Percentiles rank a stretch among this genome's conserved stretches.
phyloP scores from a whole-genome alignment of 176 grass and related monocot species.

The Neostapfia colusana region DNA sequence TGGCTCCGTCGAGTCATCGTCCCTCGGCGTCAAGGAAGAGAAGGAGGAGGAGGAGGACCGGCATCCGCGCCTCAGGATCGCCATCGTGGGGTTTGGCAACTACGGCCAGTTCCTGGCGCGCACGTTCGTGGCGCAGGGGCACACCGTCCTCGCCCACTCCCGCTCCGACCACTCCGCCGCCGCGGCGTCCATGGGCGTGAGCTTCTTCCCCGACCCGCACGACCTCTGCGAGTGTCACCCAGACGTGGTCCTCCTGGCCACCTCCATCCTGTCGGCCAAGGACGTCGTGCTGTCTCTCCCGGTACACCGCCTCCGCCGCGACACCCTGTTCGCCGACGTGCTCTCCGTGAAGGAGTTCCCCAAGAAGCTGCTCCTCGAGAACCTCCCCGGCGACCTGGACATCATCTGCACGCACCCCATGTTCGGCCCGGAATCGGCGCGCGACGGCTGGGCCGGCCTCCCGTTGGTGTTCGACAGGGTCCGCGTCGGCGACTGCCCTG shows the following conservation, averaged over 20 bases:
- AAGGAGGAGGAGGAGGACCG: not conserved
- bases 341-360: constrained; percentile 92
- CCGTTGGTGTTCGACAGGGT: constrained; percentile 69
- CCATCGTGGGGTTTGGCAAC: constrained; percentile 80
- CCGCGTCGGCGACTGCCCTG: constrained; percentile 46
- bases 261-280: constrained; percentile 74
- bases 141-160: constrained; percentile 73
- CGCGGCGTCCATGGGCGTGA: constrained; percentile 45
- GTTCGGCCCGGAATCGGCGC: constrained; percentile 76
- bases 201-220: constrained; percentile 66
- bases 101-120: constrained; percentile 72
- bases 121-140: constrained; percentile 60
- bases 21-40: not conserved
- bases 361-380: constrained; percentile 52
- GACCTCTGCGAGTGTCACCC: constrained; percentile 89
- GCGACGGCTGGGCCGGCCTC: constrained; percentile 60
- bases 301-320: constrained; percentile 69
- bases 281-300: constrained; percentile 64
- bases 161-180: constrained; percentile 66
- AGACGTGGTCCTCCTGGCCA: constrained; percentile 65
- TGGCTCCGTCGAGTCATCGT: not conserved
- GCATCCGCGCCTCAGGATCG: constrained; percentile 58
- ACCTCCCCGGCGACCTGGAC: constrained; percentile 58
- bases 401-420: constrained; percentile 89
- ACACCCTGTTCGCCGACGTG: constrained; percentile 82